Conservation (phyloP, 805 yeast species). For the Lachancea sp. region DNA sequence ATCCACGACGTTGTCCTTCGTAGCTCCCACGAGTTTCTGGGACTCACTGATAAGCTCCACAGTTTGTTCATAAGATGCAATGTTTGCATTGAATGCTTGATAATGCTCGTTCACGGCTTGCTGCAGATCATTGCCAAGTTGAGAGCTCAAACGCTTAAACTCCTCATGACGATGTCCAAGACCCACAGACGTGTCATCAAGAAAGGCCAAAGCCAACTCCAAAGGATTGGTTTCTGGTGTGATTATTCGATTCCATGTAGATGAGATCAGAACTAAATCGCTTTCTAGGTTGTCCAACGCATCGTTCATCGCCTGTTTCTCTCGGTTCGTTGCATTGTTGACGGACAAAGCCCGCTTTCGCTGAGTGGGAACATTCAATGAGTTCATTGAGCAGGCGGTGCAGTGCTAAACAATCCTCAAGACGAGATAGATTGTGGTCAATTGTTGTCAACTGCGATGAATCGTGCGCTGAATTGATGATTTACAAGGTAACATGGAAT, state of each 20-base stretch:
- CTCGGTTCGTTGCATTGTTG: slow-evolving; percentile 24
- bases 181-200: slow-evolving; percentile 90
- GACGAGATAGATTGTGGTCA: background rate
- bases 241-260: slow-evolving; percentile 46
- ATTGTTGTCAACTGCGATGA: too few relatives aligned
- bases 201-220: slow-evolving; percentile 72
- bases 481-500: too few relatives aligned
- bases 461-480: too few relatives aligned
- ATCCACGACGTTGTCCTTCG: slow-evolving; percentile 43
- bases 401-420: background rate
- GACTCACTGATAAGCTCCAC: slow-evolving; percentile 58
- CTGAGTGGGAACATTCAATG: slow-evolving; percentile 10
- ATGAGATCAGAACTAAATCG: slow-evolving; percentile 30
- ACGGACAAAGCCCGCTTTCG: slow-evolving; percentile 30
- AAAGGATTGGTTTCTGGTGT: slow-evolving; percentile 66
- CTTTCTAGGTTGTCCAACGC: slow-evolving; percentile 26
- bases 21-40: slow-evolving; percentile 46
- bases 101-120: slow-evolving; percentile 73
- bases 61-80: slow-evolving; percentile 76
- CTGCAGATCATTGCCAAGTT: slow-evolving; percentile 53
- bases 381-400: slow-evolving; percentile 15
- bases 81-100: slow-evolving; percentile 76
- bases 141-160: slow-evolving; percentile 53
- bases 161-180: slow-evolving; percentile 66
- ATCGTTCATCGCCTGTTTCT: slow-evolving; percentile 25